Evolutionary conservation across 1,284 basidiomycete species (phyloP), one percentile per base, ranked within the genome.

Genomic region (Clitocybe nebularis): DNA sequence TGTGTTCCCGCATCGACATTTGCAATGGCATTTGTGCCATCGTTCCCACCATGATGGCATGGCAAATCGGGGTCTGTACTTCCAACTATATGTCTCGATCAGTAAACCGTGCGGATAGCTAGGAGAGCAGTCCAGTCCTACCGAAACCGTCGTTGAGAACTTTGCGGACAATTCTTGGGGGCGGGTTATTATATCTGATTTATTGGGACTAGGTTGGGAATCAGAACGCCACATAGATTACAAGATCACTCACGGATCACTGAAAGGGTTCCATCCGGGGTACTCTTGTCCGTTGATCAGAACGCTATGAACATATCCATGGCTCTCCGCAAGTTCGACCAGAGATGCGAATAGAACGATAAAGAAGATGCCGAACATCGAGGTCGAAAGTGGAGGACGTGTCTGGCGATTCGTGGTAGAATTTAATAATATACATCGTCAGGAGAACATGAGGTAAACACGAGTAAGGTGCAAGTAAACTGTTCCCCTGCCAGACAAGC

Each of bases 231-330:
- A 29, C 56, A 67, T 65, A 58, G 59, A 49, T 68, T 66, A 42
- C 45, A 43, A 33, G 40, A 14, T 38, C 30, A n/a, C 26, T 30
- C 56, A 67, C 66, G 59, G 59, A 49, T 68, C 66, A 42, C 45
- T 54, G 44, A 64, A 65, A 20, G 66, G 68, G 44, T 64, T 61
- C 64, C 63, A 69, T 8, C 64, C 66, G 34, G 57, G 51, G 43
- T 64, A 67, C 32, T 47, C 53, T 42, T 58, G 50, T 33, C 58
- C 59, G 42, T 52, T 53, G 11, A 59, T 49, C 5, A 56, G 45
- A 29, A 68, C 60, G 34, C 38, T 55, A 39, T 63, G 61, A 29
- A 66, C 59, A 39, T 52, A 68, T 24, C 64, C 65, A 48, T 69
- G 67, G 34, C 52, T 57, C 24, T 47, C 51, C 34, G 56, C 59